Conservation (phyloP, 2,329 filamentous ascomycete species). For the Colletotrichum limetticola region DNA sequence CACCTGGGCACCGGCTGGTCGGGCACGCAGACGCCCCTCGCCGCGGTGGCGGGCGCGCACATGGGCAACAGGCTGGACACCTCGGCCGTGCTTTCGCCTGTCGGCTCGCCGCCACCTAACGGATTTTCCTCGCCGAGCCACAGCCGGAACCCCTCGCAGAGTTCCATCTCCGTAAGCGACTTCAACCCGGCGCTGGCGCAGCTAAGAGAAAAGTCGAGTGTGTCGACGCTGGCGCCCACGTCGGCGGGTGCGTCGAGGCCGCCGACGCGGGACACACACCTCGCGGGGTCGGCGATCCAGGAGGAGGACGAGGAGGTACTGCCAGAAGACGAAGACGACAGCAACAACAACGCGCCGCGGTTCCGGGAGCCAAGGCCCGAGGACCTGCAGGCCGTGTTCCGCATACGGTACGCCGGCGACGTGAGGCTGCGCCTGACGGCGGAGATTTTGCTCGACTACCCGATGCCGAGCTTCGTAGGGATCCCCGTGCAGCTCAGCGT, state of each 20-base stretch:
- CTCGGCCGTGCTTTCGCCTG: conserved; percentile 21
- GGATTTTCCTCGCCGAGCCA: conserved; percentile 46
- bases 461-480: conserved; percentile 97
- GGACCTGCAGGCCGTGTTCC: conserved; percentile 92
- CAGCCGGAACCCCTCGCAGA: conserved; percentile 57
- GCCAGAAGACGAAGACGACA: conserved; percentile 32
- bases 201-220: conserved; percentile 69
- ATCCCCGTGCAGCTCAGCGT: conserved; percentile 96
- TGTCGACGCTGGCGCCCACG: conserved; percentile 70
- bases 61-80: conserved; percentile 43
- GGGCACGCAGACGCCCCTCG: conserved; percentile 81
- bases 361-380: conserved; percentile 81
- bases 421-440: conserved; percentile 90
- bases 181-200: conserved; percentile 39
- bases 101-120: conserved; percentile 25
- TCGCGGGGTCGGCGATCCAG: conserved; percentile 45
- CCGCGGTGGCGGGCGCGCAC: conserved; percentile 78
- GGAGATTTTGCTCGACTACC: conserved; percentile 96
- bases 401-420: conserved; percentile 89
- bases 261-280: conserved; percentile 63
- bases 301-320: conserved; percentile 47
- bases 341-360: conserved; percentile 50
- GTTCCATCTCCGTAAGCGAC: conserved; percentile 59
- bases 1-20: conserved; percentile 78
- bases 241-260: conserved; percentile 64